phyloP scores from a whole-genome alignment of 345 rosid species.

The Lenwebbia sp. region DNA sequence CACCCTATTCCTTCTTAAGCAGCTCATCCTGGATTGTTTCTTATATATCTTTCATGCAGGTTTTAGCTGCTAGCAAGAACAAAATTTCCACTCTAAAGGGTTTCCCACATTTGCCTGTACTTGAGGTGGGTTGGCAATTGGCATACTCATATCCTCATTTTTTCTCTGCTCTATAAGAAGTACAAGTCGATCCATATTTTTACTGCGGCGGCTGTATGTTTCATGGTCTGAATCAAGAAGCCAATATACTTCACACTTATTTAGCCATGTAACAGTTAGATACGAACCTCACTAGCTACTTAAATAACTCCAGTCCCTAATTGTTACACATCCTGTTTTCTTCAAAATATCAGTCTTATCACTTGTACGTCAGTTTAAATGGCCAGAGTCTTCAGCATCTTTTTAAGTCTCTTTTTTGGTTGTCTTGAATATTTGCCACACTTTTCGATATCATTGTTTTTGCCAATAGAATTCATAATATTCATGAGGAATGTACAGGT shows the following conservation, averaged over 20 bases:
- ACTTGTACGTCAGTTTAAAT: neutral
- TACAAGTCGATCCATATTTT: neutral
- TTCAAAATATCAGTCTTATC: neutral
- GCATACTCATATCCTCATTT: neutral
- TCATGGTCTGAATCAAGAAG: neutral
- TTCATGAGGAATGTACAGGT: neutral
- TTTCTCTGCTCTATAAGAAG: neutral
- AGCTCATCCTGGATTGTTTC: neutral
- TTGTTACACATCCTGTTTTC: neutral
- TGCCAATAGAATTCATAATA: neutral
- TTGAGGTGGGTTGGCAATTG: constrained; percentile 48
- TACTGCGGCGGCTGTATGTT: neutral
- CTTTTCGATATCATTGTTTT: neutral
- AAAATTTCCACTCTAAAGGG: constrained; percentile 83
- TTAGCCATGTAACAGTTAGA: neutral
- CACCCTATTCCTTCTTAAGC: neutral
- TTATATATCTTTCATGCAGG: constrained; percentile 24
- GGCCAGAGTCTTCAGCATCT: neutral
- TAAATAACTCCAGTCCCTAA: neutral
- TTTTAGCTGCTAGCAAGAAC: constrained; percentile 96
- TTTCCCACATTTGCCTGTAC: constrained; percentile 82
- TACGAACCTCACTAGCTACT: neutral
- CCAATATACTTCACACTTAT: neutral
- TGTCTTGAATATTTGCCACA: neutral
- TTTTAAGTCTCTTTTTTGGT: neutral